A percentile compares a stretch with the other conserved stretches of the same genome.
Conservation (phyloP, 1,284 basidiomycete species). For the Termitomyces sp. region DNA sequence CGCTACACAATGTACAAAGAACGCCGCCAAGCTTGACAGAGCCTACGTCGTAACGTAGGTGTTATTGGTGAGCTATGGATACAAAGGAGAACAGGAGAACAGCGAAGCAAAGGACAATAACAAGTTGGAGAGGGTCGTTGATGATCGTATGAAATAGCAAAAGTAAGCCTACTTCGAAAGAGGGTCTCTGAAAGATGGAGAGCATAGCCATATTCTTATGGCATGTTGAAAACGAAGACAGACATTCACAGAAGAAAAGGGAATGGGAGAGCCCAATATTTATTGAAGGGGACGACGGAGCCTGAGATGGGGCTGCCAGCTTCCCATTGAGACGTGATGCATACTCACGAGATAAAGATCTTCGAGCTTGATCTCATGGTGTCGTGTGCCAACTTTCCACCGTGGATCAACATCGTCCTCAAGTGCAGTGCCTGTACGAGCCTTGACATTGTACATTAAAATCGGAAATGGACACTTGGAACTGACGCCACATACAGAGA, state of each 20-base stretch:
- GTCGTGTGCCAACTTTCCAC: conserved; percentile 55
- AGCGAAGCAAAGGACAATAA: not conserved
- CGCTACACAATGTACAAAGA: not conserved
- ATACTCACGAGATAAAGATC: conserved; percentile 68
- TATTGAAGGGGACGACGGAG: conserved; percentile 33
- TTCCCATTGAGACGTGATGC: conserved; percentile 74
- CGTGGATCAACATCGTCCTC: conserved; percentile 54
- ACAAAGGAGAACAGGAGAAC: conserved; percentile 1
- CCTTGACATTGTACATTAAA: conserved; percentile 31
- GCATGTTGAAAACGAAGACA: not conserved
- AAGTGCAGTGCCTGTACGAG: conserved; percentile 41
- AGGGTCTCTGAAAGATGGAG: not conserved
- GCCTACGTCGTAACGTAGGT: not conserved
- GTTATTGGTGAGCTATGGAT: conserved; percentile 8
- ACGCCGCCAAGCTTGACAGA: not conserved
- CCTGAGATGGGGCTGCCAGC: conserved; percentile 72
- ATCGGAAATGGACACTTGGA: not conserved
- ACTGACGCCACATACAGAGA: conserved; percentile 33
- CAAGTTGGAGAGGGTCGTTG: not conserved
- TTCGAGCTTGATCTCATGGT: conserved; percentile 49
- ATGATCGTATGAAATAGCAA: not conserved
- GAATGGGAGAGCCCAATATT: not conserved
- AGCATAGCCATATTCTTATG: not conserved
- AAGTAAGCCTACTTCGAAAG: not conserved
- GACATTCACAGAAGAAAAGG: not conserved